Evolutionary conservation across 1,284 basidiomycete genomes (phyloP).

Genomic region (Cryptococcus hybrid): DNA sequence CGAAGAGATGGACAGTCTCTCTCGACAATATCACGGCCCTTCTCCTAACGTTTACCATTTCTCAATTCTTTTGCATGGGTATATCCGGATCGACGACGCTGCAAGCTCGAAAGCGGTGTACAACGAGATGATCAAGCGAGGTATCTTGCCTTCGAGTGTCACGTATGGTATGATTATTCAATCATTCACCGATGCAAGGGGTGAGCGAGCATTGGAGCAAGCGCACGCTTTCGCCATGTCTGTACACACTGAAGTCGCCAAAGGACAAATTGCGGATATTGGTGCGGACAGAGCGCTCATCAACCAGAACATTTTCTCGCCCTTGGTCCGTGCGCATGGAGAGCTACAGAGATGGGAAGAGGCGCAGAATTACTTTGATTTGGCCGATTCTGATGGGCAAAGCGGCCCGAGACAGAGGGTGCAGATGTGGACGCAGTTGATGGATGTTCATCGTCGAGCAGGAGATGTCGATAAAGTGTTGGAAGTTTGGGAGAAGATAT

Average conservation of each 20-base stretch:
- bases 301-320: slow-evolving; percentile 37
- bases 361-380: slow-evolving; percentile 52
- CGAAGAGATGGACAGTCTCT: slow-evolving; percentile 59
- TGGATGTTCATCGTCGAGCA: slow-evolving; percentile 71
- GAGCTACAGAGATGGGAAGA: slow-evolving; percentile 12
- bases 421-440: slow-evolving; percentile 62
- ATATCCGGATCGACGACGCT: slow-evolving; percentile 62
- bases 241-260: slow-evolving; percentile 18
- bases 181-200: slow-evolving; percentile 43
- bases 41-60: slow-evolving; percentile 59
- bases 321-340: slow-evolving; percentile 35
- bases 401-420: slow-evolving; percentile 60
- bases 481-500: slow-evolving; percentile 71
- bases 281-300: slow-evolving; percentile 19
- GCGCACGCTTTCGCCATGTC: slow-evolving; percentile 41
- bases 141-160: slow-evolving; percentile 66
- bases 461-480: slow-evolving; percentile 60
- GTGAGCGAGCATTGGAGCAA: slow-evolving; percentile 27
- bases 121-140: slow-evolving; percentile 68
- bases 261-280: slow-evolving; percentile 16
- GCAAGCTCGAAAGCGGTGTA: slow-evolving; percentile 65
- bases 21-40: slow-evolving; percentile 29
- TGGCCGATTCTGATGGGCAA: slow-evolving; percentile 6
- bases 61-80: slow-evolving; percentile 82
- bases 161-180: slow-evolving; percentile 71